Percentiles rank a stretch among this genome's conserved stretches.
Evolutionary conservation across 2,329 filamentous ascomycete species (phyloP).

Genomic region (Ceratocystis colombiana): DNA sequence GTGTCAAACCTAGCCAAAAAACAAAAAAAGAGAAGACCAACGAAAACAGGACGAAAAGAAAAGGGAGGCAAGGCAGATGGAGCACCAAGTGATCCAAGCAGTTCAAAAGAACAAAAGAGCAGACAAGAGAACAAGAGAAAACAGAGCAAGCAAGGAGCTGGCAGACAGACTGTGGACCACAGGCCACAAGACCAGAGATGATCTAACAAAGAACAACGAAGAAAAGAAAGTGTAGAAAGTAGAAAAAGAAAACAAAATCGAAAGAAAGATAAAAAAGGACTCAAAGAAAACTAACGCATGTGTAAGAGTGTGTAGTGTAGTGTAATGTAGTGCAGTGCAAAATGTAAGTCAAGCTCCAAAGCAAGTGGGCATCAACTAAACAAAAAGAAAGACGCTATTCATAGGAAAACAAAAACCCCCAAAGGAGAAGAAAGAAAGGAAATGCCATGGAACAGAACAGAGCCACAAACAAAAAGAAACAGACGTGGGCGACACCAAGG

Average conservation of each 20-base stretch:
- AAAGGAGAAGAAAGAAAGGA: conserved; percentile 21
- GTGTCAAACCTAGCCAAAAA: neutral
- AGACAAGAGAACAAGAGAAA: neutral
- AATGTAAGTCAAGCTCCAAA: too few relatives aligned
- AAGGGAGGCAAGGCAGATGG: neutral
- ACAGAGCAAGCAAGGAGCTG: neutral
- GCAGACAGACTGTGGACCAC: neutral
- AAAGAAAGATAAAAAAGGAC: conserved; percentile 4
- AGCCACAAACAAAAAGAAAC: neutral
- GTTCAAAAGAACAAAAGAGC: conserved; percentile 9
- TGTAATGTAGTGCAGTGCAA: too few relatives aligned
- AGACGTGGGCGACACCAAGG: neutral
- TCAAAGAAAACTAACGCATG: too few relatives aligned
- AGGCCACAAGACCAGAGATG: neutral
- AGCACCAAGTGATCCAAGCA: neutral
- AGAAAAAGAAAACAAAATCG: conserved; percentile 14
- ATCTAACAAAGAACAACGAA: neutral
- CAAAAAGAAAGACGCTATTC: conserved; percentile 5
- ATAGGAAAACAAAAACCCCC: conserved; percentile 13
- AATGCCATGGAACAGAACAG: conserved; percentile 17
- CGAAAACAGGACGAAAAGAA: neutral
- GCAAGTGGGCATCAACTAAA: too few relatives aligned
- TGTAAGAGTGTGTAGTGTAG: neutral
- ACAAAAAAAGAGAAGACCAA: neutral
- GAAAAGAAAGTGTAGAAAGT: neutral